Conservation (phyloP, 257 asterid genomes). For the Coffea eugenioides region DNA sequence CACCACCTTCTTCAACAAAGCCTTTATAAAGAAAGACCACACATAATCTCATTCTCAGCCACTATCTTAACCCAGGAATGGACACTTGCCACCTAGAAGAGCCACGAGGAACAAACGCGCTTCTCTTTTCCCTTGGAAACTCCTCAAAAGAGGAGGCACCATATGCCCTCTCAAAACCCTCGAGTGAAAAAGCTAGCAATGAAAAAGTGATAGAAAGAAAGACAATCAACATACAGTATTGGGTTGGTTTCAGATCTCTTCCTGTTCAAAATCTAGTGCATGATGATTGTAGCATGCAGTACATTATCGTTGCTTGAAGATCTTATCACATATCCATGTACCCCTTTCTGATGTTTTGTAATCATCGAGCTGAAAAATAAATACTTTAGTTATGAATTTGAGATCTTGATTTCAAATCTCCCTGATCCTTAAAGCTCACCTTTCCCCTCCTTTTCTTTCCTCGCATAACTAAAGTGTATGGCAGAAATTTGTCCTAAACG, state of each 20-base stretch:
- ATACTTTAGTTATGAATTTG: too few relatives aligned
- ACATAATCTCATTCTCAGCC: conserved; percentile 32
- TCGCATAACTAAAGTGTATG: too few relatives aligned
- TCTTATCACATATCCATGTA: neutral
- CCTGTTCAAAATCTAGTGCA: neutral
- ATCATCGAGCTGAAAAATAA: neutral
- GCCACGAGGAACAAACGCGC: conserved; percentile 25
- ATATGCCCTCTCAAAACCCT: neutral
- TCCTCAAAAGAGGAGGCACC: neutral
- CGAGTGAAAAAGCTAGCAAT: neutral
- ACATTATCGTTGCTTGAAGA: neutral
- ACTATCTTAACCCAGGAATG: conserved; percentile 36
- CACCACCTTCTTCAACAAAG: conserved; percentile 17
- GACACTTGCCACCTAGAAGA: conserved; percentile 49
- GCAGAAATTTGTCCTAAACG: too few relatives aligned
- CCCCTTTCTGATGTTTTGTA: neutral
- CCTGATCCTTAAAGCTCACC: too few relatives aligned
- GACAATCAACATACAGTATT: too few relatives aligned
- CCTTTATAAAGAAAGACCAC: conserved; percentile 27
- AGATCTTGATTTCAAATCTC: too few relatives aligned
- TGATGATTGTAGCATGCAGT: neutral
- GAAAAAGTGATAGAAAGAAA: neutral
- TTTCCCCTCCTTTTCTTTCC: too few relatives aligned
- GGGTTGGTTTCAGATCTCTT: neutral
- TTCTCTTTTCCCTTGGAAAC: conserved; percentile 10